These are phyloP conservation scores for Magnolia changhungtana DNA, from an alignment of 164 flowering plant species.

Conservation along the genomic window DNA sequence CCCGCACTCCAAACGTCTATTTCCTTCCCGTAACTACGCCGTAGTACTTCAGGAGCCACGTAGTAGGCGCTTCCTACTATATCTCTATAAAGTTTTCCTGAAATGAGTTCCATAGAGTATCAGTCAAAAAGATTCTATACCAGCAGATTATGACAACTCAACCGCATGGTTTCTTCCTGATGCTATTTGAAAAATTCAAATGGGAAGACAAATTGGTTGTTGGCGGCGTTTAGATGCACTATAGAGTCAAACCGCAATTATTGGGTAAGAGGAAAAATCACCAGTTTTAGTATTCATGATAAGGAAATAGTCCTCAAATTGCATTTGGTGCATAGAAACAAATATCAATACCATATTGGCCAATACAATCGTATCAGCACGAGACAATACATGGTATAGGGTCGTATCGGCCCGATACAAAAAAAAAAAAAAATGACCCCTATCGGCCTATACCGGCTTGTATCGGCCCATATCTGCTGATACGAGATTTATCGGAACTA, in stretches of 20 bases:
- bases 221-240: not conserved
- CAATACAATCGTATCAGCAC: too few species aligned
- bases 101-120: constrained; percentile 2
- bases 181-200: not conserved
- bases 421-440: too few species aligned
- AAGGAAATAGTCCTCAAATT: too few species aligned
- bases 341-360: too few species aligned
- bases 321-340: too few species aligned
- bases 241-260: not conserved
- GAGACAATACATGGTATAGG: too few species aligned
- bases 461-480: too few species aligned
- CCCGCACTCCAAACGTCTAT: constrained; percentile 97
- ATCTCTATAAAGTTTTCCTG: constrained; percentile 83
- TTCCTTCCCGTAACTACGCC: constrained; percentile 86
- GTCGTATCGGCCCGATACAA: too few species aligned
- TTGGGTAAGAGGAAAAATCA: too few species aligned
- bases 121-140: not conserved
- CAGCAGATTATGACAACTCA: not conserved
- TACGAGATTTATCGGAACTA: too few species aligned
- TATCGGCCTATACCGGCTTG: too few species aligned
- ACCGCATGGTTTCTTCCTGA: not conserved
- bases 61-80: constrained; percentile 95
- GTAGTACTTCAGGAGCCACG: constrained; percentile 91
- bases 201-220: not conserved
- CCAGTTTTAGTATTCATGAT: too few species aligned